Conservation (phyloP, 2,329 filamentous ascomycete species). For the Pestalotiopsis sp. region DNA sequence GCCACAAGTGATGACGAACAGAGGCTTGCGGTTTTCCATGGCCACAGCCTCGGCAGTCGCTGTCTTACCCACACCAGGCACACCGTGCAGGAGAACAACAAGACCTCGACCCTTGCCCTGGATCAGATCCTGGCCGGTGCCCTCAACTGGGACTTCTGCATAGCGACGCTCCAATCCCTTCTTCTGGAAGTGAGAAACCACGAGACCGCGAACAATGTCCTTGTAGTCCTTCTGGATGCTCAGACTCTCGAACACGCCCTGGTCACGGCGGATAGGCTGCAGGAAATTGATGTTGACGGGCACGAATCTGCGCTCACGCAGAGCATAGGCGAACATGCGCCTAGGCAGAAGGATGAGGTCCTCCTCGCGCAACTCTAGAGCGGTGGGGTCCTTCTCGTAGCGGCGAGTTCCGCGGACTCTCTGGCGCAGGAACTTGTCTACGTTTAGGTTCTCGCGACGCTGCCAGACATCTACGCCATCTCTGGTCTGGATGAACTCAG, state of each 20-base stretch:
- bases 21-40: conserved; percentile 43
- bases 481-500: conserved; percentile 37
- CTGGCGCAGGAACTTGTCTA: conserved; percentile 36
- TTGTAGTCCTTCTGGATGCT: conserved; percentile 44
- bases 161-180: conserved; percentile 39
- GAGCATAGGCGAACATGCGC: conserved; percentile 44
- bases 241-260: conserved; percentile 40
- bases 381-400: conserved; percentile 34
- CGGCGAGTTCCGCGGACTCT: conserved; percentile 37
- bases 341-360: conserved; percentile 40
- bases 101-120: conserved; percentile 48
- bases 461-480: conserved; percentile 40
- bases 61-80: conserved; percentile 53
- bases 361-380: conserved; percentile 27
- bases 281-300: conserved; percentile 38
- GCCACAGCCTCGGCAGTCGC: conserved; percentile 47
- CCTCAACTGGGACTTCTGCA: conserved; percentile 28
- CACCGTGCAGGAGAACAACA: conserved; percentile 48
- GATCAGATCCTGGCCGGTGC: conserved; percentile 42
- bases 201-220: conserved; percentile 41
- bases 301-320: conserved; percentile 42
- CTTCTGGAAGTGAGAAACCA: conserved; percentile 44
- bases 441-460: conserved; percentile 37
- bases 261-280: conserved; percentile 37
- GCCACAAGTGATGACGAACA: conserved; percentile 53